These are phyloP conservation scores for Xylariaceae sp. DNA, from an alignment of 2,329 filamentous ascomycete species.

Conservation along the genomic window DNA sequence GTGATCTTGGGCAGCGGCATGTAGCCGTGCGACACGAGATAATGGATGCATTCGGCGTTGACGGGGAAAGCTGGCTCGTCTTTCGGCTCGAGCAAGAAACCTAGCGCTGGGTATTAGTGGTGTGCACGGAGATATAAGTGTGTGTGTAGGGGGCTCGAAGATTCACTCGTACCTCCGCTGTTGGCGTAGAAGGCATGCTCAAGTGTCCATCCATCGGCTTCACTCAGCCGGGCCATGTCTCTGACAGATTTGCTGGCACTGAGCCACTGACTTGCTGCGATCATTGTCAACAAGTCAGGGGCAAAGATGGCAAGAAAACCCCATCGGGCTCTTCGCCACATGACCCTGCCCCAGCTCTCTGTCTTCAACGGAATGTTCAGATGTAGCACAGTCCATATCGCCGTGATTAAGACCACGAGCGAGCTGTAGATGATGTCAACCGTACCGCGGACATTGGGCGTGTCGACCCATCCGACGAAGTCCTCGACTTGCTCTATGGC, in stretches of 20 bases:
- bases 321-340: conserved; percentile 1
- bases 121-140: no score
- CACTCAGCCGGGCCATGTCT: conserved; percentile 1
- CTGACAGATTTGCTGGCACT: background rate
- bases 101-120: no score
- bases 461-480: background rate
- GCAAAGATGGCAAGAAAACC: conserved; percentile 2
- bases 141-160: no score
- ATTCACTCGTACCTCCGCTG: conserved; percentile 3
- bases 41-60: no score
- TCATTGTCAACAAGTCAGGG: conserved; percentile 1
- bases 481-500: background rate
- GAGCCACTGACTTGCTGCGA: conserved; percentile 1
- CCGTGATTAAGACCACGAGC: conserved; percentile 4
- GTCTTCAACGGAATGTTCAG: conserved; percentile 3
- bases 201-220: conserved; percentile 1
- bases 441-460: conserved; percentile 2
- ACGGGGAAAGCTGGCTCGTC: no score
- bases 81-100: no score
- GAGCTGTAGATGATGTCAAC: conserved; percentile 5
- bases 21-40: no score
- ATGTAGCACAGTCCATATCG: conserved; percentile 5
- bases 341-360: background rate
- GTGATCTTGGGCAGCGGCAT: no score
- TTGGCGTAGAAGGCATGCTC: conserved; percentile 10